These are phyloP conservation scores for Aspergillus quadrilineatus DNA, from an alignment of 2,329 filamentous ascomycete genomes.

Conservation along the genomic window DNA sequence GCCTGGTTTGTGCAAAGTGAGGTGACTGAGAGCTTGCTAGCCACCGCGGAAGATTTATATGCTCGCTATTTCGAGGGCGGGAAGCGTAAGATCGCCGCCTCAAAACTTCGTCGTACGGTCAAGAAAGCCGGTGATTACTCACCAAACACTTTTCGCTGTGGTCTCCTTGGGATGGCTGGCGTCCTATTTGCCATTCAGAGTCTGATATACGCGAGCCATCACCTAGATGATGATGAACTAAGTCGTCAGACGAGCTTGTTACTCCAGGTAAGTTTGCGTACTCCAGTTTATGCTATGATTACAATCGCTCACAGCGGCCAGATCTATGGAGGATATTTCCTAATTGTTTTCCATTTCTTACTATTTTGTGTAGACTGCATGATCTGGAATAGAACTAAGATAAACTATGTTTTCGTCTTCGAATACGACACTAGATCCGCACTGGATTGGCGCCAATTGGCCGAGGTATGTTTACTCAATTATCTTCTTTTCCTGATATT, in stretches of 20 bases:
- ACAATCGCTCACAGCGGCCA: conserved; percentile 42
- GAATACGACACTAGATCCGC: conserved; percentile 87
- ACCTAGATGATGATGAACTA: conserved; percentile 55
- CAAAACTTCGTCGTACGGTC: conserved; percentile 75
- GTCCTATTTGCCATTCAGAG: conserved; percentile 66
- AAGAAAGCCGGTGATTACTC: conserved; percentile 60
- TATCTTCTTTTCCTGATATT: conserved; percentile 10
- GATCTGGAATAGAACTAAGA: conserved; percentile 77
- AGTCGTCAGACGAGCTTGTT: conserved; percentile 63
- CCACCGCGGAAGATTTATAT: conserved; percentile 84
- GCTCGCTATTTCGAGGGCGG: conserved; percentile 91
- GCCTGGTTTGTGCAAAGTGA: conserved; percentile 91
- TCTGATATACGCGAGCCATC: conserved; percentile 58
- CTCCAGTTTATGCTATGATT: neutral
- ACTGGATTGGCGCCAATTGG: conserved; percentile 84
- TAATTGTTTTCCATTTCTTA: conserved; percentile 74
- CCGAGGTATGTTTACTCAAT: conserved; percentile 57
- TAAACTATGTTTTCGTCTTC: conserved; percentile 97
- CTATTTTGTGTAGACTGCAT: conserved; percentile 85
- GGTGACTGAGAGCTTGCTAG: conserved; percentile 75
- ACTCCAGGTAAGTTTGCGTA: conserved; percentile 54
- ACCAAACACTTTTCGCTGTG: conserved; percentile 59
- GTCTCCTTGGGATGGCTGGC: conserved; percentile 67
- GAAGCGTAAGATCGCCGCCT: conserved; percentile 85
- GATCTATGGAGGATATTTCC: conserved; percentile 89